Conservation (phyloP, 352 stramenopile species). For the Pythium sp. region DNA sequence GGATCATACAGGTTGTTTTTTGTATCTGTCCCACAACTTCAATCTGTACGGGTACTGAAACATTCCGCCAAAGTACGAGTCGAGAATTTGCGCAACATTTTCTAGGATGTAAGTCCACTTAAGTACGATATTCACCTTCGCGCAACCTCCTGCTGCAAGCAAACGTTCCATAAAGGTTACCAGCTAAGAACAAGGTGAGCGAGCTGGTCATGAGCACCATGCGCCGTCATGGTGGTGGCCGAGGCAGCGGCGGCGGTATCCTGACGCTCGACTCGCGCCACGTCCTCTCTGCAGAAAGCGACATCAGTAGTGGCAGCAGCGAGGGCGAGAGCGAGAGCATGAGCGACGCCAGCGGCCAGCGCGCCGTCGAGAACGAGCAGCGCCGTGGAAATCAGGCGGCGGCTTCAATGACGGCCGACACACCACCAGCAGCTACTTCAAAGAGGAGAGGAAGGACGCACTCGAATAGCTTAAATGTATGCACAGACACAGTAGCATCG, state of each 20-base stretch:
- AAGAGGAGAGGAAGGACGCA: background rate
- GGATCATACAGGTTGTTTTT: background rate
- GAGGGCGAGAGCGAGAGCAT: constrained; percentile 13
- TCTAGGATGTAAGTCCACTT: background rate
- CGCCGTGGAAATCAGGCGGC: constrained; percentile 3
- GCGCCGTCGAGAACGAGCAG: constrained; percentile 14
- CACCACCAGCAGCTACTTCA: constrained; percentile 12
- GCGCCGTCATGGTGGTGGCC: background rate
- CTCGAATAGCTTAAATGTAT: background rate
- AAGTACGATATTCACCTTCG: constrained; percentile 5
- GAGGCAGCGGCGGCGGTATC: background rate
- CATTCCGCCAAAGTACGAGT: background rate
- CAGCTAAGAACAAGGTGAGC: background rate
- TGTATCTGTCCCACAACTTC: background rate
- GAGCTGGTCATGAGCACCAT: constrained; percentile 4
- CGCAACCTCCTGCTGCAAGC: background rate
- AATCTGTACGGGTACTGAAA: background rate
- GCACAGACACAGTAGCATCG: background rate
- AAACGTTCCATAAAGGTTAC: constrained; percentile 8
- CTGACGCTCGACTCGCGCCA: background rate
- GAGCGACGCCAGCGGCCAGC: constrained; percentile 9
- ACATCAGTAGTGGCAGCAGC: background rate
- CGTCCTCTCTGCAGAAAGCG: background rate
- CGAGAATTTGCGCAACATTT: background rate
- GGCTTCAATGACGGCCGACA: background rate